Percentiles rank a stretch among this genome's conserved stretches.
Evolutionary conservation across 2,329 filamentous ascomycete genomes (phyloP).

Genomic region (Alternaria ventricosa): DNA sequence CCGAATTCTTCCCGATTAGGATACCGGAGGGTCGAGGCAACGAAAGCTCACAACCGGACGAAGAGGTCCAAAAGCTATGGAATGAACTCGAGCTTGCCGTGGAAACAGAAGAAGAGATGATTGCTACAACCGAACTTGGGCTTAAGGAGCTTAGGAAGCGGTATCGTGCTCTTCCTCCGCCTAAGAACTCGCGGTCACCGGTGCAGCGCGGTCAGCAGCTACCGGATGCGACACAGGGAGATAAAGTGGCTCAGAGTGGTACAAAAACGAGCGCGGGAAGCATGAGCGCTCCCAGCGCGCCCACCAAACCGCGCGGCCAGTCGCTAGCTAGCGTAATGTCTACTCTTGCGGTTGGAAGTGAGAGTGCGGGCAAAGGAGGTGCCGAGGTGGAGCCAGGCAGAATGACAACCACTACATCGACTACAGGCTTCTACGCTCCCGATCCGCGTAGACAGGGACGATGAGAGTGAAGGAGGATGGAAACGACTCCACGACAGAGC

Average conservation of each 20-base stretch:
- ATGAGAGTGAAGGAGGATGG: background rate
- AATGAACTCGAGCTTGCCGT: background rate
- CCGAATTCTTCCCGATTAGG: conserved; percentile 2
- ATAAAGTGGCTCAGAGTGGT: background rate
- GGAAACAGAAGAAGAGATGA: background rate
- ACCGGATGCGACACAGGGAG: background rate
- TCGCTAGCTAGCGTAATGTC: background rate
- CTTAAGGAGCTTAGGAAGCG: conserved; percentile 1
- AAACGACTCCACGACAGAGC: background rate
- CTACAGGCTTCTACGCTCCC: background rate
- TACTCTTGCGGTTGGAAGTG: background rate
- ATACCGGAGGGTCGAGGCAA: background rate
- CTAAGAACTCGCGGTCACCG: background rate
- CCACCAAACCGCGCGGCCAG: background rate
- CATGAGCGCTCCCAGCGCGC: background rate
- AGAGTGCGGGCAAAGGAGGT: background rate
- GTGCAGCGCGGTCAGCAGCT: background rate
- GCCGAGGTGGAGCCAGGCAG: background rate
- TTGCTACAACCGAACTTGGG: background rate
- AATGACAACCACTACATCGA: background rate
- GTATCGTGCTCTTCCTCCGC: background rate
- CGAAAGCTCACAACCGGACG: background rate
- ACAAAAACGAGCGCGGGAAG: background rate
- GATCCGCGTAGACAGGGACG: conserved; percentile 1
- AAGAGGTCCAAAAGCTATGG: background rate